Conservation (phyloP, 768 basidiomycete genomes). For the Cystofilobasidium macerans region DNA sequence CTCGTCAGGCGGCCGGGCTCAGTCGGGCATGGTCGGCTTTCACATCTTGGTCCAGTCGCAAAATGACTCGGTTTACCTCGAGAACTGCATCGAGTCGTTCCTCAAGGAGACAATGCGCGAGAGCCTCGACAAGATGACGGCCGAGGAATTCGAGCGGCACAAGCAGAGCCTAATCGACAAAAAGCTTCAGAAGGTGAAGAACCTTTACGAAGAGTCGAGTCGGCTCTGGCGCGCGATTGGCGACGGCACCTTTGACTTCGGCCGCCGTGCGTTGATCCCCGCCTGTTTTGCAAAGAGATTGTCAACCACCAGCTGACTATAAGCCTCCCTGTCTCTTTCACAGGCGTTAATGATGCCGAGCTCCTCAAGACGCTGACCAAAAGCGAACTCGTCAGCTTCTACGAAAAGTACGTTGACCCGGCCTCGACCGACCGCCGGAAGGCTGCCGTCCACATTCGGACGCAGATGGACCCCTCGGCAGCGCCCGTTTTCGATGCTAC, state of each 20-base stretch:
- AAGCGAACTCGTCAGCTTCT: slow-evolving; percentile 60
- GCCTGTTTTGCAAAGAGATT: background rate
- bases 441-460: slow-evolving; percentile 68
- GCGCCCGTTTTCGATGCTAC: slow-evolving; percentile 47
- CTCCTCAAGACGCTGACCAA: slow-evolving; percentile 57
- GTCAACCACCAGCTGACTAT: background rate
- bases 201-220: slow-evolving; percentile 61
- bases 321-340: slow-evolving; percentile 1
- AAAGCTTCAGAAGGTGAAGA: slow-evolving; percentile 79
- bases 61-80: slow-evolving; percentile 63
- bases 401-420: slow-evolving; percentile 58
- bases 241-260: slow-evolving; percentile 75
- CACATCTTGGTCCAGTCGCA: slow-evolving; percentile 84
- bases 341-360: slow-evolving; percentile 64
- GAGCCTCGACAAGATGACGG: slow-evolving; percentile 49
- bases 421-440: slow-evolving; percentile 62
- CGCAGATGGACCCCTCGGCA: slow-evolving; percentile 50
- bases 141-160: slow-evolving; percentile 66
- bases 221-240: slow-evolving; percentile 61
- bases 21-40: slow-evolving; percentile 57
- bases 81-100: slow-evolving; percentile 80
- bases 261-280: slow-evolving; percentile 51
- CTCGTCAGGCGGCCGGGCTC: slow-evolving; percentile 43
- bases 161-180: slow-evolving; percentile 63
- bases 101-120: slow-evolving; percentile 52